Conservation (phyloP, 495 filamentous ascomycete genomes). For the Tuber magnatum region DNA sequence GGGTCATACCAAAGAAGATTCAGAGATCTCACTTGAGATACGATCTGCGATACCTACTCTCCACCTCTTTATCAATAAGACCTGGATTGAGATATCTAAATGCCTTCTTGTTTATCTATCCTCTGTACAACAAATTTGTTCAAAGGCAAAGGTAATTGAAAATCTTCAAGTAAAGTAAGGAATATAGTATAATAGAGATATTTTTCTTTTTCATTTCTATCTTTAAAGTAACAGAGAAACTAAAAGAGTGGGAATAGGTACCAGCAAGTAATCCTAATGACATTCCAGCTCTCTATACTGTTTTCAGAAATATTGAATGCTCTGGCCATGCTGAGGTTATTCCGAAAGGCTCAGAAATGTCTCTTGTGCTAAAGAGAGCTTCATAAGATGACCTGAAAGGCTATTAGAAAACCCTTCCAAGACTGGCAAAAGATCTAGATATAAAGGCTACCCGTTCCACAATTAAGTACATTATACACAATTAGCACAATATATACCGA, state of each 20-base stretch:
- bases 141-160: not conserved
- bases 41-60: constrained; percentile 4
- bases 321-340: no score
- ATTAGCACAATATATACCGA: not conserved
- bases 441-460: constrained; percentile 1
- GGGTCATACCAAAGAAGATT: no score
- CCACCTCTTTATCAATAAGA: constrained; percentile 3
- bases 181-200: not conserved
- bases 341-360: no score
- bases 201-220: not conserved
- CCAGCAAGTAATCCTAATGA: not conserved
- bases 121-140: not conserved
- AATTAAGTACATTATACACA: not conserved
- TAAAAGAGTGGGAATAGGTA: not conserved
- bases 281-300: no score
- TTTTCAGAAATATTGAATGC: no score
- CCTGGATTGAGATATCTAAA: constrained; percentile 6
- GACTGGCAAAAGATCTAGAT: constrained; percentile 3
- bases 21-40: not conserved
- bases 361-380: no score
- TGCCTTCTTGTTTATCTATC: constrained; percentile 1
- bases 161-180: not conserved
- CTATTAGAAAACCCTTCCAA: not conserved
- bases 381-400: no score
- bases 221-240: not conserved